Evolutionary conservation across 768 basidiomycete species (phyloP).

Genomic region (Cyclocybe aegerita): DNA sequence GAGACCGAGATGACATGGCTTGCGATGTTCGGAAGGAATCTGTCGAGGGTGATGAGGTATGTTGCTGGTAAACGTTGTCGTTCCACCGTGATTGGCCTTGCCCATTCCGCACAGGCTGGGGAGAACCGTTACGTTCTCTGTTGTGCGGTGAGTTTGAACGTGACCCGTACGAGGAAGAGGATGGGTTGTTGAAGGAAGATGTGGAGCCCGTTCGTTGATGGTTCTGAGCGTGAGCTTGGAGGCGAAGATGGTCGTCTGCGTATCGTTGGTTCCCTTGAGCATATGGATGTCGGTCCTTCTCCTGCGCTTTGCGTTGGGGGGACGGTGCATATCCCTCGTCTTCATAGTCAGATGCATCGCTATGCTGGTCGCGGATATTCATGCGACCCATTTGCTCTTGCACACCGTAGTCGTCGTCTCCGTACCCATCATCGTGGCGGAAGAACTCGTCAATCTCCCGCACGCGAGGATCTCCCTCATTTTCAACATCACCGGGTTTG

Average conservation of each 20-base stretch:
- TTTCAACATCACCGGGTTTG: slow-evolving; percentile 84
- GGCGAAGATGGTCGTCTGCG: slow-evolving; percentile 40
- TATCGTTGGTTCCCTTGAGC: slow-evolving; percentile 31
- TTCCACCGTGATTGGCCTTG: slow-evolving; percentile 29
- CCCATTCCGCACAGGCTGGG: slow-evolving; percentile 25
- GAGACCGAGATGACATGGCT: slow-evolving; percentile 50
- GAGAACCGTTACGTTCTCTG: slow-evolving; percentile 30
- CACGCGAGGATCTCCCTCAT: slow-evolving; percentile 58
- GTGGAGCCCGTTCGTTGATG: slow-evolving; percentile 53
- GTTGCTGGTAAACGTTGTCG: slow-evolving; percentile 25
- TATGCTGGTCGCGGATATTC: slow-evolving; percentile 44
- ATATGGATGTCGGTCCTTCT: slow-evolving; percentile 40
- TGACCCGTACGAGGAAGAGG: slow-evolving; percentile 30
- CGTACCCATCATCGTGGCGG: slow-evolving; percentile 34
- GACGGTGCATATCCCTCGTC: slow-evolving; percentile 54
- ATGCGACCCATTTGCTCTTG: slow-evolving; percentile 53
- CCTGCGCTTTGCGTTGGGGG: slow-evolving; percentile 35
- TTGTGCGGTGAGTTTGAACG: slow-evolving; percentile 43
- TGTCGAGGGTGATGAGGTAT: slow-evolving; percentile 40
- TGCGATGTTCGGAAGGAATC: slow-evolving; percentile 54
- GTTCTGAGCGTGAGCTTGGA: slow-evolving; percentile 43
- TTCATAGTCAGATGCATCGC: slow-evolving; percentile 68
- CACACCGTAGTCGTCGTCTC: slow-evolving; percentile 36
- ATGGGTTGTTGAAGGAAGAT: slow-evolving; percentile 42
- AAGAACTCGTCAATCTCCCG: slow-evolving; percentile 60